phyloP scores from a whole-genome alignment of 1,284 basidiomycete genomes.

The Papiliotrema fonsecae region DNA sequence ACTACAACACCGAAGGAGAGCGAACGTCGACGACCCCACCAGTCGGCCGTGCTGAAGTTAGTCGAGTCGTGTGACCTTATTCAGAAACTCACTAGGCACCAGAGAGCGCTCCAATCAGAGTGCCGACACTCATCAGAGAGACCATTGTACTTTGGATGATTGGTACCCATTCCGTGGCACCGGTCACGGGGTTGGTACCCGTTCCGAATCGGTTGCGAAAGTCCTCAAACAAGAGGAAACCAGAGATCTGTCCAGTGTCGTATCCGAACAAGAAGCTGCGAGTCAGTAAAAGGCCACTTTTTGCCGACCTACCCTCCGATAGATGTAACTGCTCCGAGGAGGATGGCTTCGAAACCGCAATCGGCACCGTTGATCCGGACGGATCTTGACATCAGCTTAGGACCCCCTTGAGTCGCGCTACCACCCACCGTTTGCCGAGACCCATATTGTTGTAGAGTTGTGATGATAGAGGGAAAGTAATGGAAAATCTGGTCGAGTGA shows the following conservation, averaged over 20 bases:
- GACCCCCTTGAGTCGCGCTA: no score
- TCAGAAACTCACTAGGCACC: neutral
- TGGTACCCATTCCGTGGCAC: conserved; percentile 51
- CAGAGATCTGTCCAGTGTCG: conserved; percentile 72
- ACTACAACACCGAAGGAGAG: conserved; percentile 65
- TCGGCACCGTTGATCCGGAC: conserved; percentile 8
- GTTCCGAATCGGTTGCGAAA: conserved; percentile 12
- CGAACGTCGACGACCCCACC: conserved; percentile 63
- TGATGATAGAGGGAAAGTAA: no score
- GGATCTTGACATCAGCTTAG: no score
- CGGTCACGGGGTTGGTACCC: conserved; percentile 36
- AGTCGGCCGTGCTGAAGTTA: conserved; percentile 54
- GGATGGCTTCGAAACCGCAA: conserved; percentile 7
- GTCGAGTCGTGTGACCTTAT: conserved; percentile 42
- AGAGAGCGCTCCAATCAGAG: conserved; percentile 52
- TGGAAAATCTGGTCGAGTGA: no score
- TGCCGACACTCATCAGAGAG: conserved; percentile 58
- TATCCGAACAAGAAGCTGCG: conserved; percentile 4
- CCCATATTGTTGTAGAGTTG: no score
- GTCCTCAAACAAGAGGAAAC: conserved; percentile 64
- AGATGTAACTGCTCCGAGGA: conserved; percentile 8
- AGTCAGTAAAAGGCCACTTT: neutral
- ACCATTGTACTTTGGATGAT: conserved; percentile 52
- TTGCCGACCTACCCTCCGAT: neutral
- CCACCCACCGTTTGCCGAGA: no score